Base-by-base conservation (phyloP, 2,329 filamentous ascomycete species). In the Aspergillus sp. region DNA sequence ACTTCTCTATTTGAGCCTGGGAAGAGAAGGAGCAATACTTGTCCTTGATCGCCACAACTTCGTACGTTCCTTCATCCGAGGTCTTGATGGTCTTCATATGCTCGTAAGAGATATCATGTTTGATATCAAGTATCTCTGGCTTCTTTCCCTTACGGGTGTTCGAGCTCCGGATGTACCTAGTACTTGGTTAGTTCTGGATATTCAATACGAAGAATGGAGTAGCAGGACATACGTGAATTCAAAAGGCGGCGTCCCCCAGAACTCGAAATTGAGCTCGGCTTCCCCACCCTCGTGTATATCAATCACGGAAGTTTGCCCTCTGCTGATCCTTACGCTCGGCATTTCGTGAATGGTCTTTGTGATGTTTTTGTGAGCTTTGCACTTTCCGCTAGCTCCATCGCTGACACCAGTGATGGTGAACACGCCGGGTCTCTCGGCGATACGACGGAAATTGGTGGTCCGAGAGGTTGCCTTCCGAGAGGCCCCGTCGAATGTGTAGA, bases 201-300 rank as follows among this genome's bases (percentile, higher is more conserved):
- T 17, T 16, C 20, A 16, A 29, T n/a, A 20, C 4, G 4, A 16
- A 16, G 4, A 10, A 19, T 14, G 31, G 19, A 51, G 45, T 17
- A 10, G 16, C 40, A 42, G 21, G 49, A 72, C 77, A 68, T 71
- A 81, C 52, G 93, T 97, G 69, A 97, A 99, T 73, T 97, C 94
- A 66, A 99, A 99, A 1, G 94, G 94, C 56, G 94, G 91, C 5
- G 89, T 92, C 52, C 95, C 94, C 78, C 89, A 92, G 74, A 99
- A 99, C 64, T 96, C 89, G 64, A 99, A 97, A 6, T 91, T 77
- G 48, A 99, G 91, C 68, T 97, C 90, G 1, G 94, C 91, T 69
- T 95, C 89, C 56, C 91, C 91, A 61, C 94, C 94, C 76, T 99
- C 93, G 70, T 97, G 95, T 57, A 99, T 99, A 68, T 97, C 94